Evolutionary conservation across 768 basidiomycete species (phyloP).

Genomic region (Neoboletus brunneissimus): DNA sequence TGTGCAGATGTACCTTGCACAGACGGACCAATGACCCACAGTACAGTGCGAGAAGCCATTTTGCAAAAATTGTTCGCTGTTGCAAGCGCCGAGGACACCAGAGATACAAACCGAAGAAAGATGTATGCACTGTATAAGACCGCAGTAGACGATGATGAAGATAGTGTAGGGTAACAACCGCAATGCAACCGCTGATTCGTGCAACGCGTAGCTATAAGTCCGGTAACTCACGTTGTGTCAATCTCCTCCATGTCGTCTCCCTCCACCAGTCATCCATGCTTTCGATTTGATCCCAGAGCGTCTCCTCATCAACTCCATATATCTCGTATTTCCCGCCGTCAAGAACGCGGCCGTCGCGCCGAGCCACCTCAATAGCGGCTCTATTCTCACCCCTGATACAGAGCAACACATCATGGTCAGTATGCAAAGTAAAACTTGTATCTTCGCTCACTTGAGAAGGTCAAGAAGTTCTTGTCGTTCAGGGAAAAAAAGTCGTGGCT

Average conservation of each 20-base stretch:
- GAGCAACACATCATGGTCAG: conserved; percentile 7
- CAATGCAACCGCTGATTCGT: neutral
- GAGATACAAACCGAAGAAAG: conserved; percentile 76
- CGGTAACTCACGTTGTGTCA: conserved; percentile 83
- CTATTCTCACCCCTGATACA: conserved; percentile 69
- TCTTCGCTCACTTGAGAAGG: conserved; percentile 57
- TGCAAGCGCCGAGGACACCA: conserved; percentile 71
- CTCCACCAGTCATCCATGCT: conserved; percentile 91
- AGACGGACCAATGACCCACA: conserved; percentile 37
- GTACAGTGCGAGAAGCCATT: conserved; percentile 50
- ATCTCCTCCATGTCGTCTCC: conserved; percentile 82
- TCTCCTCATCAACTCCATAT: conserved; percentile 83
- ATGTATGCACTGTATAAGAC: conserved; percentile 82
- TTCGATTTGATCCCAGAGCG: conserved; percentile 78
- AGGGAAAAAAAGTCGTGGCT: conserved; percentile 86
- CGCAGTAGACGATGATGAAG: conserved; percentile 46
- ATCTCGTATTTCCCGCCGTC: conserved; percentile 81
- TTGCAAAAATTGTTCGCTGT: conserved; percentile 65
- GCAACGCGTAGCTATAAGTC: conserved; percentile 41
- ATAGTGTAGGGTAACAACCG: conserved; percentile 20
- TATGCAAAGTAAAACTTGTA: conserved; percentile 3
- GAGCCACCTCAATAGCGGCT: conserved; percentile 80
- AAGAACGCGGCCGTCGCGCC: conserved; percentile 58
- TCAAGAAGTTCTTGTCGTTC: conserved; percentile 76
- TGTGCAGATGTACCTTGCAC: conserved; percentile 42